phyloP scores from a whole-genome alignment of 2,329 filamentous ascomycete species.

The Coniochaeta ligniaria region DNA sequence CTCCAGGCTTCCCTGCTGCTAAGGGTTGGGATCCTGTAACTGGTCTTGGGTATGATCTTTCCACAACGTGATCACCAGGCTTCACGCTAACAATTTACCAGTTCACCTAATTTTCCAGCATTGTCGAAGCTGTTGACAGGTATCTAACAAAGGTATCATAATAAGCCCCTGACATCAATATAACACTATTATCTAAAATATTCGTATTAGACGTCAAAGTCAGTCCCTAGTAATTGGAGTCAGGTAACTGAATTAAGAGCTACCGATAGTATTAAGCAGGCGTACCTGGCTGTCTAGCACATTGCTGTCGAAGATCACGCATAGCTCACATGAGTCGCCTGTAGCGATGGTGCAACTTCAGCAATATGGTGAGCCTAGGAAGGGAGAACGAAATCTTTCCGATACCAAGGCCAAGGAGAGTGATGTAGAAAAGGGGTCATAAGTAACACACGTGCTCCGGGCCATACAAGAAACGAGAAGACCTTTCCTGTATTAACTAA shows the following conservation, averaged over 20 bases:
- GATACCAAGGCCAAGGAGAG: not conserved
- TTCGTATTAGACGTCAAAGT: not conserved
- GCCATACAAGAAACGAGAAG: too few species aligned
- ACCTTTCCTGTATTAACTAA: too few species aligned
- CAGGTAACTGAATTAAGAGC: not conserved
- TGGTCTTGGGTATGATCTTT: not conserved
- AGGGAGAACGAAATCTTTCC: not conserved
- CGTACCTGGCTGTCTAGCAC: not conserved
- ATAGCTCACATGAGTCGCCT: not conserved
- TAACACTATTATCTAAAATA: not conserved
- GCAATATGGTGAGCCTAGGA: not conserved
- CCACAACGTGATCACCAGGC: not conserved
- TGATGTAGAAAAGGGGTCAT: too few species aligned
- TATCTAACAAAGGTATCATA: not conserved
- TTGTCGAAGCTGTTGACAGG: not conserved
- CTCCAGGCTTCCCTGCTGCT: conserved; percentile 1
- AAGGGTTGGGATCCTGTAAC: conserved; percentile 1
- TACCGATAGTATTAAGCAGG: not conserved
- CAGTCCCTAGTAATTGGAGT: not conserved
- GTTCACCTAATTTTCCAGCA: conserved; percentile 1
- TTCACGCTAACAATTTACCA: not conserved
- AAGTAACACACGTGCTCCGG: too few species aligned
- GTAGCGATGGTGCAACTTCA: not conserved
- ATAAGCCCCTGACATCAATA: not conserved
- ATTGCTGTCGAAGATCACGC: not conserved